A percentile compares a stretch with the other conserved stretches of the same genome.
These are phyloP conservation scores for Ceratocystis eucalypticola DNA, from an alignment of 2,329 filamentous ascomycete species.

Conservation along the genomic window DNA sequence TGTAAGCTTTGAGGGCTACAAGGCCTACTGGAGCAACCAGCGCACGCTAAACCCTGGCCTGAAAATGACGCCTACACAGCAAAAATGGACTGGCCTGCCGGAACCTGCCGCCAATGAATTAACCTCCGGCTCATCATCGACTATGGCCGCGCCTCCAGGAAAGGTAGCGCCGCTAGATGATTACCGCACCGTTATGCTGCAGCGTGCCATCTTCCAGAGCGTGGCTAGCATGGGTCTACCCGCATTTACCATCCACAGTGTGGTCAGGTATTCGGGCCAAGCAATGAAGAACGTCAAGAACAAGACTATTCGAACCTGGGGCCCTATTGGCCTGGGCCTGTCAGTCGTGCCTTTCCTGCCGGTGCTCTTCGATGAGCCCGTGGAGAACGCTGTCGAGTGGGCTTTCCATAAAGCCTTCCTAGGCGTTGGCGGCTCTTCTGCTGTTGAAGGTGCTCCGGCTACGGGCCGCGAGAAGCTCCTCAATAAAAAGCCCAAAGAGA, in stretches of 20 bases:
- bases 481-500: constrained; percentile 33
- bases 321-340: constrained; percentile 72
- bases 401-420: constrained; percentile 72
- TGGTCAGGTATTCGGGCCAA: constrained; percentile 75
- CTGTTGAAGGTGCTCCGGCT: constrained; percentile 41
- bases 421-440: constrained; percentile 49
- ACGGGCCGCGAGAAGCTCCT: constrained; percentile 37
- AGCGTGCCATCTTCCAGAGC: constrained; percentile 80
- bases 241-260: constrained; percentile 83
- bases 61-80: constrained; percentile 37
- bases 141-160: constrained; percentile 25
- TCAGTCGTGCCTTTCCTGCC: constrained; percentile 72
- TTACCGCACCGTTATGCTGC: constrained; percentile 78
- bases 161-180: constrained; percentile 64
- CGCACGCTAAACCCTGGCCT: constrained; percentile 54
- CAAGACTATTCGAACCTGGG: constrained; percentile 63
- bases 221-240: constrained; percentile 88
- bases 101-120: constrained; percentile 23
- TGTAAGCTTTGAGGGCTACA: constrained; percentile 86
- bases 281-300: constrained; percentile 79
- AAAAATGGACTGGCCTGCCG: constrained; percentile 35
- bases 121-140: not conserved
- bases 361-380: constrained; percentile 75
- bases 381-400: constrained; percentile 86
- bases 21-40: constrained; percentile 82